Conservation (phyloP, 1,284 basidiomycete species). For the Microbotryum violaceum region DNA sequence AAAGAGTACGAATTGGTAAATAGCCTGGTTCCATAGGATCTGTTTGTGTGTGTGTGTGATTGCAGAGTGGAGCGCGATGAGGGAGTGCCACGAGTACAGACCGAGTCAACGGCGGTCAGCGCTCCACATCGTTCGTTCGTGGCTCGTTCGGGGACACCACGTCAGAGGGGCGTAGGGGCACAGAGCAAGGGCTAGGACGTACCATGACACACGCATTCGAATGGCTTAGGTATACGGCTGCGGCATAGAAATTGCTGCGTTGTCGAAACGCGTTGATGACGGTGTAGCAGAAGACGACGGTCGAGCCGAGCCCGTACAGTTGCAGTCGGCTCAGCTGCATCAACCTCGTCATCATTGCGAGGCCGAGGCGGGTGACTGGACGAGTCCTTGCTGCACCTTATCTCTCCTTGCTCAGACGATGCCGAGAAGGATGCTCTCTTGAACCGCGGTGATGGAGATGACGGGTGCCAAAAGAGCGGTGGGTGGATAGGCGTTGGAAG, state of each 20-base stretch:
- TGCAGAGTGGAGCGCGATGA: not conserved
- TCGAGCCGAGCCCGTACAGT: slow-evolving; percentile 24
- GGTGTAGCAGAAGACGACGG: slow-evolving; percentile 18
- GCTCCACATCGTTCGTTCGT: not conserved
- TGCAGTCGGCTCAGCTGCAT: slow-evolving; percentile 13
- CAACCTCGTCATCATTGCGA: not conserved
- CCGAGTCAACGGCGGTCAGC: no score
- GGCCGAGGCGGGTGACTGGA: no score
- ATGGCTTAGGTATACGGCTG: slow-evolving; percentile 82
- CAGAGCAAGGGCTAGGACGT: slow-evolving; percentile 37
- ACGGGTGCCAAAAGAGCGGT: no score
- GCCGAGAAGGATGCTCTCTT: no score
- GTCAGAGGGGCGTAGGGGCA: not conserved
- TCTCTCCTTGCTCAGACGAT: no score
- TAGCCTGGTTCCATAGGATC: slow-evolving; percentile 87
- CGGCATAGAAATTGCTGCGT: slow-evolving; percentile 88
- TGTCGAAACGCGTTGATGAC: slow-evolving; percentile 70
- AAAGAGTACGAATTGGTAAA: slow-evolving; percentile 65
- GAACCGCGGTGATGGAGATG: no score
- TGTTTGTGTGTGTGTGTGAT: slow-evolving; percentile 39
- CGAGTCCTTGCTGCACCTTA: no score
- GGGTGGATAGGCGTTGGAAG: no score
- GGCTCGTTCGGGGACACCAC: no score
- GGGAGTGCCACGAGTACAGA: not conserved
- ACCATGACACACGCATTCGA: slow-evolving; percentile 85